phyloP scores from a whole-genome alignment of 73 alveolate genomes.

The Paramecium bursaria region DNA sequence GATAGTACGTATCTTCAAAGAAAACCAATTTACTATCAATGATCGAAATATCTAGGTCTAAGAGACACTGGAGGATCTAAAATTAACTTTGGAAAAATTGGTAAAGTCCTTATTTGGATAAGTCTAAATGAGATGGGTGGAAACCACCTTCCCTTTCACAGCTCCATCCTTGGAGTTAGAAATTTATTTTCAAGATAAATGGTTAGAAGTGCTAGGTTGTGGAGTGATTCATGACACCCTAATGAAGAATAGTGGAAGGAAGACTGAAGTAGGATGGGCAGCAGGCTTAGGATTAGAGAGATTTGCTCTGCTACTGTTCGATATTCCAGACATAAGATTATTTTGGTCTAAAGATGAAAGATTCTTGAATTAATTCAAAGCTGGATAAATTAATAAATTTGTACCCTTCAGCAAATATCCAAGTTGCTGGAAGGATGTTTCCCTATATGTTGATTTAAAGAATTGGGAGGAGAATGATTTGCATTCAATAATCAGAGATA shows the following conservation, averaged over 20 bases:
- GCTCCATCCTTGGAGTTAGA: slow-evolving; percentile 96
- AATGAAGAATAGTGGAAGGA: slow-evolving; percentile 80
- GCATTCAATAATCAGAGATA: slow-evolving; percentile 79
- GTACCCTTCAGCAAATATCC: slow-evolving; percentile 88
- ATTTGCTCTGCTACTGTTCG: slow-evolving; percentile 88
- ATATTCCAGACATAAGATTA: slow-evolving; percentile 86
- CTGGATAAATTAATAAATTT: slow-evolving; percentile 83
- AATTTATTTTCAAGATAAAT: slow-evolving; percentile 86
- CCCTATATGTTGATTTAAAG: slow-evolving; percentile 80
- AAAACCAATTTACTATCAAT: slow-evolving; percentile 72
- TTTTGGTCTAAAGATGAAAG: slow-evolving; percentile 89
- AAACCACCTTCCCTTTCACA: slow-evolving; percentile 91
- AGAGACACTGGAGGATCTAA: slow-evolving; percentile 78
- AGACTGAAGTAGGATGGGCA: slow-evolving; percentile 92
- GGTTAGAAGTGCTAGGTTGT: slow-evolving; percentile 95
- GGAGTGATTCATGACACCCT: slow-evolving; percentile 90
- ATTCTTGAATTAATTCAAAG: slow-evolving; percentile 80
- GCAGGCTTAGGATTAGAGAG: slow-evolving; percentile 94
- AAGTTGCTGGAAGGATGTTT: slow-evolving; percentile 87
- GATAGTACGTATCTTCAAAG: slow-evolving; percentile 80
- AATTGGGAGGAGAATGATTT: slow-evolving; percentile 85
- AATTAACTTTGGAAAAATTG: slow-evolving; percentile 80
- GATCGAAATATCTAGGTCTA: slow-evolving; percentile 69
- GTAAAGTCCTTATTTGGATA: slow-evolving; percentile 86
- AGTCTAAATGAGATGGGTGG: slow-evolving; percentile 90